These are phyloP conservation scores for Apiospora malaysiana DNA, from an alignment of 2,329 filamentous ascomycete species.

Conservation along the genomic window DNA sequence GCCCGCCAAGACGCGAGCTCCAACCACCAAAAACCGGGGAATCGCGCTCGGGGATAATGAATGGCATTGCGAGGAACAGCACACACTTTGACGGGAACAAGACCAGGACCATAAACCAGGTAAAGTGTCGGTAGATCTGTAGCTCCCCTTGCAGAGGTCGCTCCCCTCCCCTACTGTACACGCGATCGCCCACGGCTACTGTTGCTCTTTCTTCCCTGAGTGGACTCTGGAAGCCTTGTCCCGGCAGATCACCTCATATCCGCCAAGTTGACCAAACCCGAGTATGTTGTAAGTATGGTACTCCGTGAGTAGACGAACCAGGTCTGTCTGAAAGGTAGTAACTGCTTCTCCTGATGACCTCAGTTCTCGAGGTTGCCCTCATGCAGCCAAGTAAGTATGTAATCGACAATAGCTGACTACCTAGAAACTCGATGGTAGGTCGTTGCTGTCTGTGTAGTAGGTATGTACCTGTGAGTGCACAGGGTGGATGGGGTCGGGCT, in stretches of 20 bases:
- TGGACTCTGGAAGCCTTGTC: not conserved
- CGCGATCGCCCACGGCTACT: not conserved
- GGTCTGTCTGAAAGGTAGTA: not conserved
- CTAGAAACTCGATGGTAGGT: too few relatives aligned
- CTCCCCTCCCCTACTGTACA: not conserved
- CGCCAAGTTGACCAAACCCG: not conserved
- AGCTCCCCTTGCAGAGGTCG: not conserved
- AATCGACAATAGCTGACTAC: too few relatives aligned
- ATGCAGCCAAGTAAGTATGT: not conserved
- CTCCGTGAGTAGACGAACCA: not conserved
- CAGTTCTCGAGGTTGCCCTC: not conserved
- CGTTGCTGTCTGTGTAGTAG: not conserved
- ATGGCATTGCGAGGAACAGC: slow-evolving; percentile 1
- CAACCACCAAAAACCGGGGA: slow-evolving; percentile 8
- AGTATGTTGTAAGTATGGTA: not conserved
- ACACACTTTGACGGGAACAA: not conserved
- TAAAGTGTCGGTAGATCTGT: not conserved
- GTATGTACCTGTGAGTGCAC: too few relatives aligned
- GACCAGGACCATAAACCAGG: not conserved
- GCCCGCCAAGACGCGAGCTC: not conserved
- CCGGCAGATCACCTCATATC: not conserved
- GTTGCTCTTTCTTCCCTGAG: not conserved
- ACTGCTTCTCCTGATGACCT: not conserved
- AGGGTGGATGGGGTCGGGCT: not conserved
- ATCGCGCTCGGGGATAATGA: not conserved